Evolutionary conservation across 495 filamentous ascomycete genomes (phyloP).

Genomic region (Aspergillus cavernicola): DNA sequence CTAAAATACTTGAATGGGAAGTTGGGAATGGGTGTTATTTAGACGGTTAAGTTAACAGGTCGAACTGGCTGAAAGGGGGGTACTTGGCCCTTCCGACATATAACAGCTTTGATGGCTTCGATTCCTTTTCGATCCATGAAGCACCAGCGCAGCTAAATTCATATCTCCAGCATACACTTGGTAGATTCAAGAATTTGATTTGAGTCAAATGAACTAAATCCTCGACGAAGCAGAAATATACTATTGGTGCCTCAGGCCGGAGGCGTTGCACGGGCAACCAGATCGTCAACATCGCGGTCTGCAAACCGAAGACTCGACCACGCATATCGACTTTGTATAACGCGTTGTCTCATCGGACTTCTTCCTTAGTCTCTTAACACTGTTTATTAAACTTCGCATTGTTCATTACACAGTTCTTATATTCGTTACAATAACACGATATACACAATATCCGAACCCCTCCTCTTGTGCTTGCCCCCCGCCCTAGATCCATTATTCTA

Average conservation of each 20-base stretch:
- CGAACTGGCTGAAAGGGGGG: too few relatives aligned
- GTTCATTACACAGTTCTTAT: neutral
- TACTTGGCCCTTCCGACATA: too few relatives aligned
- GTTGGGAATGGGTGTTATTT: too few relatives aligned
- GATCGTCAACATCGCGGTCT: slow-evolving; percentile 22
- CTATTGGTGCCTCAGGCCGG: slow-evolving; percentile 6
- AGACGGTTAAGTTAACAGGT: too few relatives aligned
- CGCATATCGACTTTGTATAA: neutral
- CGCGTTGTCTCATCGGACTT: neutral
- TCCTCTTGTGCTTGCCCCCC: too few relatives aligned
- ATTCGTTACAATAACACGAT: neutral
- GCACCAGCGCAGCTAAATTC: too few relatives aligned
- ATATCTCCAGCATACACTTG: too few relatives aligned
- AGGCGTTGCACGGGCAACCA: slow-evolving; percentile 21
- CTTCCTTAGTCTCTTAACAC: neutral
- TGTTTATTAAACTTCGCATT: neutral
- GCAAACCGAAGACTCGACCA: neutral
- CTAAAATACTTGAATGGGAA: too few relatives aligned
- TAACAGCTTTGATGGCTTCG: too few relatives aligned
- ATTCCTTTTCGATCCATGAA: too few relatives aligned
- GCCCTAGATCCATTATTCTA: neutral
- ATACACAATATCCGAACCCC: too few relatives aligned
- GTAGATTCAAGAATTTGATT: too few relatives aligned
- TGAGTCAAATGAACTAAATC: neutral
- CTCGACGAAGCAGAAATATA: neutral